A percentile compares a stretch with the other conserved stretches of the same genome.
phyloP scores from a whole-genome alignment of 495 filamentous ascomycete genomes.

The Bathelium albidoporum region DNA sequence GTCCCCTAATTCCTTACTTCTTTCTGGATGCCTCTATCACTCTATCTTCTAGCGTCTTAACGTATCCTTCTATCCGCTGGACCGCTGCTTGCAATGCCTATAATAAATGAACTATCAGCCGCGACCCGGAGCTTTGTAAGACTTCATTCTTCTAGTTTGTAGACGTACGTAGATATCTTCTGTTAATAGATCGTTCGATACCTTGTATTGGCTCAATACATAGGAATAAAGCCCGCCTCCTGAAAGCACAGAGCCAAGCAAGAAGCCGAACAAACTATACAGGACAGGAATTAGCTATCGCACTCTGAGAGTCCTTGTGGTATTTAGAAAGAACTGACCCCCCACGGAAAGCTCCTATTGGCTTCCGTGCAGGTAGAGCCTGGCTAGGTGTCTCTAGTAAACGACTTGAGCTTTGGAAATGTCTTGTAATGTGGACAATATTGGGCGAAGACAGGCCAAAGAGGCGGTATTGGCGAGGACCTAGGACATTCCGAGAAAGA shows the following conservation, averaged over 20 bases:
- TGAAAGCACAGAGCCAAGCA: slow-evolving; percentile 70
- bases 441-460: neutral
- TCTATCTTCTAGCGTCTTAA: slow-evolving; percentile 71
- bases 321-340: neutral
- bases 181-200: slow-evolving; percentile 86
- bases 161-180: slow-evolving; percentile 89
- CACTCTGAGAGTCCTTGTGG: too few species aligned
- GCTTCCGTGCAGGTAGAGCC: neutral
- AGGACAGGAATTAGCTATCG: neutral
- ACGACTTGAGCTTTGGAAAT: slow-evolving; percentile 1
- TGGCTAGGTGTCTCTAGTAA: neutral
- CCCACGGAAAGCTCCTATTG: slow-evolving; percentile 5
- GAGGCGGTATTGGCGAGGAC: neutral
- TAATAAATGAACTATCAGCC: neutral
- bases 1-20: slow-evolving; percentile 29
- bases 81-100: slow-evolving; percentile 84
- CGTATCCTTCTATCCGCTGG: slow-evolving; percentile 72
- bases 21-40: slow-evolving; percentile 59
- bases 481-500: neutral
- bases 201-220: slow-evolving; percentile 80
- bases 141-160: neutral
- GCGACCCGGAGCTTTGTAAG: neutral
- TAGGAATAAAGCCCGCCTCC: slow-evolving; percentile 83
- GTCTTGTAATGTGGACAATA: neutral
- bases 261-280: slow-evolving; percentile 80